Evolutionary conservation across 352 stramenopile genomes (phyloP).

Genomic region (Phytopythium delawarense): DNA sequence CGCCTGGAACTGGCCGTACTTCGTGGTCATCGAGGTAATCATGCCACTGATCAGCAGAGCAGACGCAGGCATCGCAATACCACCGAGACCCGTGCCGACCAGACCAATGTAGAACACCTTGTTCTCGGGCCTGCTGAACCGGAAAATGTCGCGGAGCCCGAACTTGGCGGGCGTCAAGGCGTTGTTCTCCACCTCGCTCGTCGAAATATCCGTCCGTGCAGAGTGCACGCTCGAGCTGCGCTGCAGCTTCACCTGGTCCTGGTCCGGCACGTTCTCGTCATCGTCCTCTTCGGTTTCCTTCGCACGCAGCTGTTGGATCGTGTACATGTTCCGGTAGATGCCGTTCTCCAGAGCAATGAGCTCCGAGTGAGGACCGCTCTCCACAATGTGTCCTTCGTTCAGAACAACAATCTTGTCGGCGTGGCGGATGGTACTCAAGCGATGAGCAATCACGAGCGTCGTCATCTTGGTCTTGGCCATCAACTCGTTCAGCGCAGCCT

Average conservation of each 20-base stretch:
- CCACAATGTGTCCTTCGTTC: slow-evolving; percentile 24
- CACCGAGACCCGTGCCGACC: slow-evolving; percentile 12
- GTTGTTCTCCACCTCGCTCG: slow-evolving; percentile 17
- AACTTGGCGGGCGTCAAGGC: not conserved
- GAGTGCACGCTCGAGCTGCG: slow-evolving; percentile 12
- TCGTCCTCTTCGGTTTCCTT: slow-evolving; percentile 2
- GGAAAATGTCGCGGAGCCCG: not conserved
- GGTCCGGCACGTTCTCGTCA: not conserved
- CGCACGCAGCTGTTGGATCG: slow-evolving; percentile 31
- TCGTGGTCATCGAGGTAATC: slow-evolving; percentile 30
- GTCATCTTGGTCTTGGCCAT: too few species aligned
- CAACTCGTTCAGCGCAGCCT: too few species aligned
- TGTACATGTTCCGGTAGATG: slow-evolving; percentile 79
- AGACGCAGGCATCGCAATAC: slow-evolving; percentile 25
- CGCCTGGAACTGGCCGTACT: slow-evolving; percentile 24
- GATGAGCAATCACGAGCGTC: too few species aligned
- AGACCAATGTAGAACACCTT: slow-evolving; percentile 6
- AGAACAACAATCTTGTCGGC: slow-evolving; percentile 45
- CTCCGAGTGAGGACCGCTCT: slow-evolving; percentile 30
- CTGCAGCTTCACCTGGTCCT: slow-evolving; percentile 7
- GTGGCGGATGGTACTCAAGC: slow-evolving; percentile 13
- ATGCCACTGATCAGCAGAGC: slow-evolving; percentile 33
- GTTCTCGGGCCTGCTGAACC: slow-evolving; percentile 3
- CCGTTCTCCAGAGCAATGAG: slow-evolving; percentile 50
- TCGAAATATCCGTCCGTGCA: slow-evolving; percentile 14